Base-by-base conservation (phyloP, 2,329 filamentous ascomycete genomes). In the Cytospora paraplurivora region DNA sequence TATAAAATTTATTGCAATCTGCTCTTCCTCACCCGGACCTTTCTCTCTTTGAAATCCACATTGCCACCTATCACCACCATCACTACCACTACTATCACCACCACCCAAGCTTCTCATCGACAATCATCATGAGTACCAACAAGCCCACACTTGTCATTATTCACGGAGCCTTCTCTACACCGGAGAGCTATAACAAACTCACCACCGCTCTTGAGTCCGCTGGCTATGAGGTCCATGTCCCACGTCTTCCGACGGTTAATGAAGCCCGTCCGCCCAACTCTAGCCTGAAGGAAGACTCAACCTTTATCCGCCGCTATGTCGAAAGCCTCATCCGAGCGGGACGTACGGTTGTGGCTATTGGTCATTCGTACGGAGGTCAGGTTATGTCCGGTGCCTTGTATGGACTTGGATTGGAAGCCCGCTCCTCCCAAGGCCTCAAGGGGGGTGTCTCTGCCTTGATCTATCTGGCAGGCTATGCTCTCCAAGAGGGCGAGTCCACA, bases 61-160 rank as follows among this genome's bases (percentile, higher is more conserved):
- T 27, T 27, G 27, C 27, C 27, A 27, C 27, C 27, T 27, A 27
- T 27, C 27, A 27, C 27, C 27, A 27, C 27, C 27, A 27, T 27
- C 27, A 27, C 27, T 27, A 27, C 27, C 41, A 44, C 17, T 19
- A 10, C 41, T 15, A 44, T n/a, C 10, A 7, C 38, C 38, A 17
- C 15, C 38, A n/a, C 38, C 38, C 17, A 44, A 7, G 3, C 17
- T 35, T 35, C 3, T 11, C 27, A 7, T 17, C 37, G 7, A 53
- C 49, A 10, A 33, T 15, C 1, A 32, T 7, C 27, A 54, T 54
- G 50, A 35, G 49, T 12, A 38, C 51, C 51, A 47, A 61, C 15
- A 55, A 61, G 19, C 51, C 59, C n/a, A 32, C 59, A 50, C n/a
- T 61, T 5, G 21, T 61, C 33, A 61, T 61, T n/a, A 55, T 61